Percentiles rank a stretch among this genome's conserved stretches.
These are phyloP conservation scores for Sambucus nigra DNA, from an alignment of 129 eudicot species.

Conservation along the genomic window DNA sequence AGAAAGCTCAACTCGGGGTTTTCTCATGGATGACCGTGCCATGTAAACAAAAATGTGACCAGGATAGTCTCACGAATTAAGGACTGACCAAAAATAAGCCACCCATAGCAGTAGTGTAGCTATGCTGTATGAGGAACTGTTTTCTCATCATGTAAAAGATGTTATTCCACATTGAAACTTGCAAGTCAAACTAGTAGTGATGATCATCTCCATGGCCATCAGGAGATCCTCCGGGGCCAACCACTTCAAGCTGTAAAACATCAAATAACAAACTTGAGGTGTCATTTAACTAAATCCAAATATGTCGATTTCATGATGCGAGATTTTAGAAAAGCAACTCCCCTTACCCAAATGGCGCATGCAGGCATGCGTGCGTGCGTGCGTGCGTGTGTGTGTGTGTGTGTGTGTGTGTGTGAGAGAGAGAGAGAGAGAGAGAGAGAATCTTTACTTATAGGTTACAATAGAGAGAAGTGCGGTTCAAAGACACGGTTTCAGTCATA, in stretches of 20 bases:
- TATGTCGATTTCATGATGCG: background rate
- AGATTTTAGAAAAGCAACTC: too few relatives aligned
- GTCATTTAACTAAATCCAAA: background rate
- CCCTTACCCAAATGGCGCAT: too few relatives aligned
- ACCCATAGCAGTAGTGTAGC: background rate
- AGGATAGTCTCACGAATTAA: background rate
- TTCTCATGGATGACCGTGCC: conserved; percentile 4
- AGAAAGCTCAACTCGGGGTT: background rate
- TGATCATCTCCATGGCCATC: conserved; percentile 21
- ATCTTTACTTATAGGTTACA: too few relatives aligned
- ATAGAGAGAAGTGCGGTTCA: too few relatives aligned
- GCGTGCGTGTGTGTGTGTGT: background rate
- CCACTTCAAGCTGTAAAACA: conserved; percentile 29
- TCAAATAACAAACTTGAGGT: background rate
- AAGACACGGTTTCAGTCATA: too few relatives aligned
- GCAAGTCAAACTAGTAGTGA: conserved; percentile 17
- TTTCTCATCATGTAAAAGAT: conserved; percentile 10
- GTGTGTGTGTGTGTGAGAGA: background rate
- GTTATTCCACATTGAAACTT: conserved; percentile 10
- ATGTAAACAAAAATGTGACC: too few relatives aligned
- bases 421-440: conserved; percentile 6
- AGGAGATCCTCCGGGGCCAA: conserved; percentile 31
- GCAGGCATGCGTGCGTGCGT: too few relatives aligned
- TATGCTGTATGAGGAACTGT: conserved; percentile 1
- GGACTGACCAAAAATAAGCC: conserved; percentile 1